Evolutionary conservation across 192 early-diverging fungal species (phyloP).

Genomic region (Backusella circina): DNA sequence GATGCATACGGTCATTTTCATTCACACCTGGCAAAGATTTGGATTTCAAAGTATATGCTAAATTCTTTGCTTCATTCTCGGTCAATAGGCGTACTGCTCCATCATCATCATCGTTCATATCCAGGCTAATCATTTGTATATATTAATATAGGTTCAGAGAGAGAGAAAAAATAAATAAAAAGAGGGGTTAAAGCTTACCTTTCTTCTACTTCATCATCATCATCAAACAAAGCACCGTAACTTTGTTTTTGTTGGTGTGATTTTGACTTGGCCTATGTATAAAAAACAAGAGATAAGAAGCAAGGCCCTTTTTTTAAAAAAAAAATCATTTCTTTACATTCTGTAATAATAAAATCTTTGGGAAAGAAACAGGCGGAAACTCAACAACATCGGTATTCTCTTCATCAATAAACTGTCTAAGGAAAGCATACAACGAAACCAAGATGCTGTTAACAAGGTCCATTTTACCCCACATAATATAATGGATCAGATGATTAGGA

Average conservation of each 20-base stretch:
- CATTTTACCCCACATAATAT: conserved; percentile 73
- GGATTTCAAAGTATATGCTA: conserved; percentile 49
- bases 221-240: conserved; percentile 58
- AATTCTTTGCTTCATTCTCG: conserved; percentile 16
- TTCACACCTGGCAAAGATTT: conserved; percentile 60
- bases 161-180: neutral
- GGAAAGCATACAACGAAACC: conserved; percentile 58
- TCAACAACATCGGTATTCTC: conserved; percentile 36
- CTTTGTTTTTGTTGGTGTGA: conserved; percentile 25
- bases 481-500: conserved; percentile 63
- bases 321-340: conserved; percentile 37
- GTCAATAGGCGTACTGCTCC: conserved; percentile 8
- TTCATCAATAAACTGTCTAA: conserved; percentile 30
- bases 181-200: neutral
- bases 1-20: conserved; percentile 63
- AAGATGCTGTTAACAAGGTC: conserved; percentile 63
- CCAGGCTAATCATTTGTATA: neutral
- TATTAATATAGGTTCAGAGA: neutral
- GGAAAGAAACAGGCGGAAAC: conserved; percentile 61
- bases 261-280: neutral
- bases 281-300: neutral
- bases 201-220: conserved; percentile 31
- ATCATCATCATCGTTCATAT: conserved; percentile 16
- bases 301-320: neutral
- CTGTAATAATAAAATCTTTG: conserved; percentile 52